These are phyloP conservation scores for Persicaria maculosa DNA, from an alignment of 148 eudicot species.

Conservation along the genomic window DNA sequence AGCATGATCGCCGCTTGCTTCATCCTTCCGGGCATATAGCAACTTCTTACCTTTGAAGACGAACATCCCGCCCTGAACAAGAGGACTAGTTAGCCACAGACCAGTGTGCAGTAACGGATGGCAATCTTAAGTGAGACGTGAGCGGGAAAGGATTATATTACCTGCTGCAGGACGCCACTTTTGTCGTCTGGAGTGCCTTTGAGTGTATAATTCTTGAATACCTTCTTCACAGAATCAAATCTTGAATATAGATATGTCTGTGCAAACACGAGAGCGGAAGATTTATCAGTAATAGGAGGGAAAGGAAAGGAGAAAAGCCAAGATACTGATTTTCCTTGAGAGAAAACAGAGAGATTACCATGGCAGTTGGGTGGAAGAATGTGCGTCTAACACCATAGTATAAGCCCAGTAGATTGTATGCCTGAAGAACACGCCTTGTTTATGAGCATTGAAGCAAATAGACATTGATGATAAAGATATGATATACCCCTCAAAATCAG, in stretches of 20 bases:
- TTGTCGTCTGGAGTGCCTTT: slow-evolving; percentile 81
- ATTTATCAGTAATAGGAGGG: background rate
- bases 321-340: slow-evolving; percentile 4
- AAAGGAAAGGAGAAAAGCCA: background rate
- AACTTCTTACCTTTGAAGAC: slow-evolving; percentile 85
- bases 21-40: slow-evolving; percentile 87
- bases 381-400: slow-evolving; percentile 93
- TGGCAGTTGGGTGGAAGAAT: slow-evolving; percentile 80
- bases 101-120: background rate
- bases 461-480: background rate
- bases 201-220: slow-evolving; percentile 74
- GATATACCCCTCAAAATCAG: too few relatives aligned
- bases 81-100: background rate
- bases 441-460: background rate
- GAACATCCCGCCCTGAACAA: slow-evolving; percentile 81
- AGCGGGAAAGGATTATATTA: slow-evolving; percentile 13
- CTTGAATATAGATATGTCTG: slow-evolving; percentile 79
- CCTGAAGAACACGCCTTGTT: slow-evolving; percentile 36
- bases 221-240: slow-evolving; percentile 51
- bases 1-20: slow-evolving; percentile 96
- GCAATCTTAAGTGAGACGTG: background rate
- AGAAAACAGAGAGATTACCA: slow-evolving; percentile 35
- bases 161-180: slow-evolving; percentile 87
- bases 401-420: slow-evolving; percentile 82
- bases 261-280: background rate